Evolutionary conservation across 495 filamentous ascomycete species (phyloP).

Genomic region (Penicillium flavigenum): DNA sequence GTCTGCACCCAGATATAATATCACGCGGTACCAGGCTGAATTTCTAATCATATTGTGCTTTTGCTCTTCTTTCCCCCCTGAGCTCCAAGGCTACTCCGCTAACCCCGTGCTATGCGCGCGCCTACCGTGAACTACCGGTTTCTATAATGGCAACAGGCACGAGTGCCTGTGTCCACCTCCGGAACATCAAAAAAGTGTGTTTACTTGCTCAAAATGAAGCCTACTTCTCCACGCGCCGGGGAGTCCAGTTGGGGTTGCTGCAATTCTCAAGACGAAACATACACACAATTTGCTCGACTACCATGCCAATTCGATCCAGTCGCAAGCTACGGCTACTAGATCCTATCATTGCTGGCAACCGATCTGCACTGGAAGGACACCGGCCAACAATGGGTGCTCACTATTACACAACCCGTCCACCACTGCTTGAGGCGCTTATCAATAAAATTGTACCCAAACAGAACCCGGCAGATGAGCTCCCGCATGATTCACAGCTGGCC

Average conservation of each 20-base stretch:
- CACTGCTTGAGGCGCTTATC: neutral
- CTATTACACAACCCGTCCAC: neutral
- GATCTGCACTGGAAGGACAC: neutral
- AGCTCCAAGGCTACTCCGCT: neutral
- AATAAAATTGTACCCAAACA: neutral
- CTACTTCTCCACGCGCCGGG: neutral
- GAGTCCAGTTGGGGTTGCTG: neutral
- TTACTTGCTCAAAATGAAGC: too few relatives aligned
- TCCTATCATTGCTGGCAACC: neutral
- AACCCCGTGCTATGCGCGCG: too few relatives aligned
- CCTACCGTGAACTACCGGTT: too few relatives aligned
- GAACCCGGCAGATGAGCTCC: too few relatives aligned
- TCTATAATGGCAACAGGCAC: too few relatives aligned
- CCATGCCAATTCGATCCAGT: neutral
- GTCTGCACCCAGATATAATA: neutral
- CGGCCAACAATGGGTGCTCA: too few relatives aligned
- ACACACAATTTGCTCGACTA: conserved; percentile 7
- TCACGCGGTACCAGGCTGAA: neutral
- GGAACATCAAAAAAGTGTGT: too few relatives aligned
- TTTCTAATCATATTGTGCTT: neutral
- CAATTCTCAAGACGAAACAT: conserved; percentile 1
- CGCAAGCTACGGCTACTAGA: neutral
- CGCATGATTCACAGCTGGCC: too few relatives aligned
- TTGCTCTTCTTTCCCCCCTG: neutral
- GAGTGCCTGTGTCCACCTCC: too few relatives aligned